Base-by-base conservation (phyloP, 805 yeast species). In the Kodamaea laetipori region DNA sequence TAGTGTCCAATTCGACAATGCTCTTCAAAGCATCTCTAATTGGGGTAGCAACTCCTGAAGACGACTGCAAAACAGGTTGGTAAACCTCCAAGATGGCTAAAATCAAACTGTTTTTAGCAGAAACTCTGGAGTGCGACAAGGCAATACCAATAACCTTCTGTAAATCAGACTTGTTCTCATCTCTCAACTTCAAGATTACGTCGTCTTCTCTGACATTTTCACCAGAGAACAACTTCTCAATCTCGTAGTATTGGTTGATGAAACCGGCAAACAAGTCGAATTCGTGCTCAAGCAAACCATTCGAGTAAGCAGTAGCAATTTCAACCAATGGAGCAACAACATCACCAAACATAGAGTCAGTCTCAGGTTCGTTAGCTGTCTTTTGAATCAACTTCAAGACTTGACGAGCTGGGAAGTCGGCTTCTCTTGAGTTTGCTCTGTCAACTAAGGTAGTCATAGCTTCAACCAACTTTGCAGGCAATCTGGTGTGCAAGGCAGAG, bases 371-470 rank as follows among this genome's bases (percentile, higher is more conserved):
- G 48, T 75, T 63, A 15, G 67, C 56, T 33, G 81, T 66, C 64
- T 83, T 85, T 45, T 81, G 86, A 54, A 94, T 72, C 42, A 84
- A 71, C 59, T 88, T 85, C 50, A 80, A 63, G 30, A 92, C 66
- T 65, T 83, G 94, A 67, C 86, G 86, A 33, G 98, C 89, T 41
- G 99, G 99, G 83, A 94, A 94, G 51, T 89, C 90, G 30, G 86
- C 90, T 49, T 73, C 69, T 66, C 95, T 78, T 33, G 73, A 68
- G 33, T 63, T 67, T 41, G 82, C 70, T 63, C 92, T 82, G 38
- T 84, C 86, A 49, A 94, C 74, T 45, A 86, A 71, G 23, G 80
- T 72, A 6, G 75, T 64, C 54, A 94, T 74, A 36, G 80, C 73
- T 39, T 80, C 76, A 60, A 90, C 95, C 52, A 94, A 76, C 52